These are phyloP conservation scores for Tulasnella sp. DNA, from an alignment of 768 basidiomycete genomes.

Conservation along the genomic window DNA sequence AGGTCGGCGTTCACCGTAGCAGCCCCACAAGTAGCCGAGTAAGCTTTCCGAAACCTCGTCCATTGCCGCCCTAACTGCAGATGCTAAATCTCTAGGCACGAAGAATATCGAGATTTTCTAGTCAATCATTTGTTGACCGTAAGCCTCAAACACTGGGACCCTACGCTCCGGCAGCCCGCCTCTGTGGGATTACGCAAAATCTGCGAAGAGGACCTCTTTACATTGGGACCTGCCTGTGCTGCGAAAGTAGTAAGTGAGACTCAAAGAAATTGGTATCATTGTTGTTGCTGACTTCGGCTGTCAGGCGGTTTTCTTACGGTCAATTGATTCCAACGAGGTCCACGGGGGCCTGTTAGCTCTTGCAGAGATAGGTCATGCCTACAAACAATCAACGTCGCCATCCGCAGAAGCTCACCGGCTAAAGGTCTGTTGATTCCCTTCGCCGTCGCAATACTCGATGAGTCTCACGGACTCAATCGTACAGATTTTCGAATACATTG, in stretches of 20 bases:
- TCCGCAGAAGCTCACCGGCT: slow-evolving; percentile 29
- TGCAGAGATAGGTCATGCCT: slow-evolving; percentile 70
- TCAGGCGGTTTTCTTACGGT: slow-evolving; percentile 8
- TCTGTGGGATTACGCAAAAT: slow-evolving; percentile 73
- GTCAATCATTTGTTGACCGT: slow-evolving; percentile 73
- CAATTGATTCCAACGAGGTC: slow-evolving; percentile 49
- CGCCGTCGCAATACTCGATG: not conserved
- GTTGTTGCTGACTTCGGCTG: not conserved
- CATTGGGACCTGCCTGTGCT: slow-evolving; percentile 56
- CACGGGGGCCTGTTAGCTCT: slow-evolving; percentile 83
- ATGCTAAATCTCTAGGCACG: slow-evolving; percentile 57
- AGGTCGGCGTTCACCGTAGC: slow-evolving; percentile 81
- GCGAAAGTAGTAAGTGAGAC: slow-evolving; percentile 56
- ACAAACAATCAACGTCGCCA: slow-evolving; percentile 42
- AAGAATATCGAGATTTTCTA: slow-evolving; percentile 70
- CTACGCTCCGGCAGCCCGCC: slow-evolving; percentile 72
- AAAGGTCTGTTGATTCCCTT: slow-evolving; percentile 12
- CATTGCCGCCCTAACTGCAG: slow-evolving; percentile 32
- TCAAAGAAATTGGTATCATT: not conserved
- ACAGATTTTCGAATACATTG: slow-evolving; percentile 70
- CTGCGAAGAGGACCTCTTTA: slow-evolving; percentile 61
- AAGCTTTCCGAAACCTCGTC: slow-evolving; percentile 45
- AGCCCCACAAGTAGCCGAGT: slow-evolving; percentile 87
- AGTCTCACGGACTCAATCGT: not conserved
- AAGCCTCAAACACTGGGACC: slow-evolving; percentile 88